Evolutionary conservation across 305 asterid species (phyloP), one percentile per base, ranked within the genome.

Genomic region (Fraxinus nigra): DNA sequence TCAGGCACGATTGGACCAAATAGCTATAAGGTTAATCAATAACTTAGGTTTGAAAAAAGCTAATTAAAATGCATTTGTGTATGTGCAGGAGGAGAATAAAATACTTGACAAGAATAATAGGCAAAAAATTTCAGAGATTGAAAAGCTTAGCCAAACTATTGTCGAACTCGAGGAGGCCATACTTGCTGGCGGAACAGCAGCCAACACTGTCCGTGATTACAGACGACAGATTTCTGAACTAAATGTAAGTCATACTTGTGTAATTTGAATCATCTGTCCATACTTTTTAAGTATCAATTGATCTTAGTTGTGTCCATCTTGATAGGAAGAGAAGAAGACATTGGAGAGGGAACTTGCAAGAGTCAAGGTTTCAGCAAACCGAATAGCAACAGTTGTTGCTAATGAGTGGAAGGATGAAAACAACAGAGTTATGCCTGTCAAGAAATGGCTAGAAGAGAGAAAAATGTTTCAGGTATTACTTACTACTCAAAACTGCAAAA

Each of bases 391-490:
- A 2, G 92, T 89, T 26, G 97, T 93, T 84, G 98, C 99, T 72
- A 96, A 94, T 46, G 98, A 96, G 81, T 94, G 99, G 99, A 96
- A 96, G 85, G 97, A 93, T 77, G 99, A 90, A 59, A 96, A 90
- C 26, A 92, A 91, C 88, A 94, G 86, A 87, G 97, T 96, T 75
- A 96, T 96, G 97, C 99, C 99, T 22, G 95, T 96, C 69, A 96
- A 88, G 86, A 98, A 96, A 85, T 96, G 99, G 99, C 87, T 93
- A 35, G 97, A 96, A 83, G 99, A 96, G 84, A 92, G 98, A 89
- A 90, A 90, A 87, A 61, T 93, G 40, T 74, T 92, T 75, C 99
- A 94, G 94, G 98, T 90, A 83, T 13, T 24, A 24, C n/a, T 63
- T 24, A 10, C 72, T 63, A 63, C 72, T 63, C 72, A 63, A 24